Percentiles rank a stretch among this genome's conserved stretches.
Conservation (phyloP, 257 asterid genomes). For the Hygrophila difformis region DNA sequence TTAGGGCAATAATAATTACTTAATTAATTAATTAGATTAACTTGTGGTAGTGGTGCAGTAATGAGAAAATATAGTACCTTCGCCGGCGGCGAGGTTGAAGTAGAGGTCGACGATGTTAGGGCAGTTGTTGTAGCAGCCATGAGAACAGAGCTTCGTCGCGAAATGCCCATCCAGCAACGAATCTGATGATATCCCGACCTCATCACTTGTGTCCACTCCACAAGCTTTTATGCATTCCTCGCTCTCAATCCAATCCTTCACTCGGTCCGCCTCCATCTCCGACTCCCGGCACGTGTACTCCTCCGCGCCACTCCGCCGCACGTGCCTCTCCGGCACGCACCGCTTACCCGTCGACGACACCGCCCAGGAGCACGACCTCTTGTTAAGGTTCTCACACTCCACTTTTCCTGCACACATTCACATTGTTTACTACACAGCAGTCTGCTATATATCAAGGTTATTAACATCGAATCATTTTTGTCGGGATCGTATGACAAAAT, state of each 20-base stretch:
- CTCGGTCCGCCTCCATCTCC: conserved; percentile 33
- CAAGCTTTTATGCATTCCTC: conserved; percentile 38
- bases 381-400: conserved; percentile 35
- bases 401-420: conserved; percentile 26
- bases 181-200: conserved; percentile 77
- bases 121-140: conserved; percentile 58
- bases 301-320: conserved; percentile 38
- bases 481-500: no score
- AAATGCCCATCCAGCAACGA: conserved; percentile 48
- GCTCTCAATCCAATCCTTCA: conserved; percentile 35
- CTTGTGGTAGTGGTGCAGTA: no score
- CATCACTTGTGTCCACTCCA: conserved; percentile 25
- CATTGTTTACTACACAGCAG: background rate
- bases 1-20: no score
- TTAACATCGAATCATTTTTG: no score
- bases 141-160: conserved; percentile 53
- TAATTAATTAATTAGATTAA: no score
- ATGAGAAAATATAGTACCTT: conserved; percentile 51
- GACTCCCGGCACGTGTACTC: conserved; percentile 34
- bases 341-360: conserved; percentile 52
- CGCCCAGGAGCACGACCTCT: conserved; percentile 52
- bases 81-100: conserved; percentile 79
- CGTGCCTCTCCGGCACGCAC: conserved; percentile 61
- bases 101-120: conserved; percentile 72
- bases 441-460: no score